phyloP scores from a whole-genome alignment of 768 basidiomycete species.

The Dioszegia aurantiaca region DNA sequence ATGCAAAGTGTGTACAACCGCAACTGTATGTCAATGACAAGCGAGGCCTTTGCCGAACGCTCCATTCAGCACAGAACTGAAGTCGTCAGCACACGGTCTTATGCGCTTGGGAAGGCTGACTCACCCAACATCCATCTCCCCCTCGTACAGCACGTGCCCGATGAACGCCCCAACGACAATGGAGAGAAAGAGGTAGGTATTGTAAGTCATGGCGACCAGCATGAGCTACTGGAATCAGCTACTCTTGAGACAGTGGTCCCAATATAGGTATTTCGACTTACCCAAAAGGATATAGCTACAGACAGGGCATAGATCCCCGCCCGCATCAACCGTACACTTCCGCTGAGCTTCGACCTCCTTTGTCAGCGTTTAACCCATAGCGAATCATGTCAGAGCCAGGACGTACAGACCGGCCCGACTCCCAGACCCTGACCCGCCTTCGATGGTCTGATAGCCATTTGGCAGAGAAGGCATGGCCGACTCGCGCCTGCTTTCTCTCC shows the following conservation, averaged over 20 bases:
- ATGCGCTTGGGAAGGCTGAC: neutral
- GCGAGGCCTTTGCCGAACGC: slow-evolving; percentile 44
- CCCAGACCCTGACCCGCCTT: slow-evolving; percentile 22
- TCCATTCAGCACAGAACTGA: slow-evolving; percentile 49
- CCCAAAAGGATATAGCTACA: slow-evolving; percentile 58
- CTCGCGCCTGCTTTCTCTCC: slow-evolving; percentile 24
- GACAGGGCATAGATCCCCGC: slow-evolving; percentile 66
- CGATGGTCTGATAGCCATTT: slow-evolving; percentile 28
- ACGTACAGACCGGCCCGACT: slow-evolving; percentile 15
- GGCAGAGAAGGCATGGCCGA: slow-evolving; percentile 30
- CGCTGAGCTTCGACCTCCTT: slow-evolving; percentile 16
- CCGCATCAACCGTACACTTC: slow-evolving; percentile 10
- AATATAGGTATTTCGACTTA: no score
- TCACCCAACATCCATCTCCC: slow-evolving; percentile 62
- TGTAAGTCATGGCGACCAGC: slow-evolving; percentile 96
- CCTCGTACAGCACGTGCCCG: slow-evolving; percentile 76
- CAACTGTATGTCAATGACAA: slow-evolving; percentile 9
- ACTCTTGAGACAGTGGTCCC: no score
- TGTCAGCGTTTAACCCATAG: slow-evolving; percentile 18
- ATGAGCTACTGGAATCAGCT: slow-evolving; percentile 56
- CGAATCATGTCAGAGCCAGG: neutral
- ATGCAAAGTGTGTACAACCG: no score
- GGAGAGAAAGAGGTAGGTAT: slow-evolving; percentile 80
- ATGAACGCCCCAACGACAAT: slow-evolving; percentile 76
- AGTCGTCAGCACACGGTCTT: slow-evolving; percentile 39